These are phyloP conservation scores for Solanum bulbocastanum DNA, from an alignment of 257 asterid species.

Conservation along the genomic window DNA sequence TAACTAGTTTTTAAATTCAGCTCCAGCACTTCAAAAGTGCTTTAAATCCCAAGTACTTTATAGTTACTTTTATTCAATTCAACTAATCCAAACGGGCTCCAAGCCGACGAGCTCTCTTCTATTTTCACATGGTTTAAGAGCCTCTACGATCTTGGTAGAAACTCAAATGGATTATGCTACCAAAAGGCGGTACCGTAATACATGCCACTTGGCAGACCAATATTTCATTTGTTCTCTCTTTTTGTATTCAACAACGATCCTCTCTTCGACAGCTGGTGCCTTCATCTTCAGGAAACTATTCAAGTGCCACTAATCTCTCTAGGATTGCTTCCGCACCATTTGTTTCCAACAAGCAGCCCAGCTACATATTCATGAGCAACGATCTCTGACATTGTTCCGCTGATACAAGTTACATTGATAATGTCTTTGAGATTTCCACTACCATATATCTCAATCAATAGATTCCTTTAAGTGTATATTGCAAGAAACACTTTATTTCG, in stretches of 20 bases:
- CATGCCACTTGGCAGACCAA: not conserved
- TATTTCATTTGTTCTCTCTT: not conserved
- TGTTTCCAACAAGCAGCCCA: not conserved
- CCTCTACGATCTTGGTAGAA: not conserved
- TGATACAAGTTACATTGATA: not conserved
- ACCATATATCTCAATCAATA: not conserved
- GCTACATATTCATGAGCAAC: not conserved
- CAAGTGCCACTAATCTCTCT: not conserved
- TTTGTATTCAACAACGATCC: not conserved
- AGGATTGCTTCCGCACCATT: not conserved
- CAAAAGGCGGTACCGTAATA: not conserved
- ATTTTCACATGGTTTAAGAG: not conserved
- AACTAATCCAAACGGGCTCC: not conserved
- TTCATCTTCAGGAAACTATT: not conserved
- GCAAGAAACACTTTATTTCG: not conserved
- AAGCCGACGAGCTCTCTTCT: not conserved
- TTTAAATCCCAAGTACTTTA: not conserved
- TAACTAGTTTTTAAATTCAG: not conserved
- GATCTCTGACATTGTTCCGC: not conserved
- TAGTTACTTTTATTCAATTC: not conserved
- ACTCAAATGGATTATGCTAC: not conserved
- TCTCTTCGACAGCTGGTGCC: not conserved
- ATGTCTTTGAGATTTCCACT: not conserved
- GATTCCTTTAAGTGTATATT: not conserved
- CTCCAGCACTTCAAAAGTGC: not conserved